Base-by-base conservation (phyloP, 768 basidiomycete genomes). In the Podaxis sp. region DNA sequence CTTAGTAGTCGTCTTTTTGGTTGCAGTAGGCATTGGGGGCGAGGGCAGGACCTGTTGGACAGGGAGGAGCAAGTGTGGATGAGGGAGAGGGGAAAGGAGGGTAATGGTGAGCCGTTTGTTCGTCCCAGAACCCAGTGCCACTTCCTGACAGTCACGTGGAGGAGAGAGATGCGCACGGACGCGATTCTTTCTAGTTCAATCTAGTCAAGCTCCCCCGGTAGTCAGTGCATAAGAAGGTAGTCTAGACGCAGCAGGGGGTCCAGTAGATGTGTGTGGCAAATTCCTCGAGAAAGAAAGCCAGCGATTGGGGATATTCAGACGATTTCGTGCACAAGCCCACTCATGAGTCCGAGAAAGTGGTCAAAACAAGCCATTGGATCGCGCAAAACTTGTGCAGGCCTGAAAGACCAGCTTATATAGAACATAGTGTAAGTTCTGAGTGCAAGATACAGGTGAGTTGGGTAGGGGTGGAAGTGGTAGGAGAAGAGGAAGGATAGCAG, bases 1-100 rank as follows among this genome's bases (percentile, higher is more conserved):
- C 75, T 78, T 81, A 40, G 74, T 63, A 50, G 76, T 44, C 13
- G 75, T 58, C 72, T 80, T 81, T 77, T 78, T 82, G 49, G 71
- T 48, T 13, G 72, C 65, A 52, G 71, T 62, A 60, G 69, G 69
- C 74, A 75, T 75, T 44, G 60, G 17, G 30, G 46, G 60, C 22
- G 46, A 36, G 55, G 46, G 58, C 26, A 60, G 50, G 44, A 49
- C 56, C 53, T 46, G 24, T 64, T 37, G 59, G 56, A 64, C 38
- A 53, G 41, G 61, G 37, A 62, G 53, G 63, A 50, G 50, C 30
- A 62, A 57, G 65, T 63, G 57, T 28, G 57, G 65, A 57, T 60
- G 66, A 61, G 63, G 63, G 62, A 64, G 64, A 58, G 58, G 62
- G 64, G 61, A 65, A 62, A 60, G 65, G 62, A 66, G 60, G 65